Evolutionary conservation across 805 yeast genomes (phyloP).

Genomic region (Wickerhamomyces sydowiorum): DNA sequence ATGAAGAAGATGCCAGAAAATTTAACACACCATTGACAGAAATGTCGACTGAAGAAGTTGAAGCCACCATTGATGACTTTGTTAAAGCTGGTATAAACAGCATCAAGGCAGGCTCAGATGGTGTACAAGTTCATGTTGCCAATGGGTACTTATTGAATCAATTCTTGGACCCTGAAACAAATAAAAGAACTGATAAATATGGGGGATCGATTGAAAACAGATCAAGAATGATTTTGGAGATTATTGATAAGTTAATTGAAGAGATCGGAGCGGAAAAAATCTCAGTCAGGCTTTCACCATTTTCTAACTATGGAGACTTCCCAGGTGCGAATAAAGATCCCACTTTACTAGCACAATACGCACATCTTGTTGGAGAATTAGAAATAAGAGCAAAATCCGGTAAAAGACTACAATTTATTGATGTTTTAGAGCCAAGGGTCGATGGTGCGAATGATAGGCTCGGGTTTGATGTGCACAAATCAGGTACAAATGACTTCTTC

Average conservation of each 20-base stretch:
- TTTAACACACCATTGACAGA: conserved; percentile 25
- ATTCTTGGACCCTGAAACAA: conserved; percentile 42
- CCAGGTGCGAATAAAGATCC: conserved; percentile 22
- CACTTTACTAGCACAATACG: conserved; percentile 29
- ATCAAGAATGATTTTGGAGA: conserved; percentile 37
- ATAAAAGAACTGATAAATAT: conserved; percentile 44
- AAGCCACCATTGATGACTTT: conserved; percentile 32
- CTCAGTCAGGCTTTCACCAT: conserved; percentile 33
- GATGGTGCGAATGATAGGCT: background rate
- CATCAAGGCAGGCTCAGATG: conserved; percentile 38
- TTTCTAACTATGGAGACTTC: conserved; percentile 25
- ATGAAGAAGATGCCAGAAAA: conserved; percentile 24
- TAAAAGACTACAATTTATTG: conserved; percentile 34
- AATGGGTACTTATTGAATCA: conserved; percentile 58
- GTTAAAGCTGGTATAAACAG: conserved; percentile 36
- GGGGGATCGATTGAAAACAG: conserved; percentile 50
- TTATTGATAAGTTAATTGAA: conserved; percentile 12
- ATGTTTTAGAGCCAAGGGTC: conserved; percentile 39
- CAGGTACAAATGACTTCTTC: conserved; percentile 8
- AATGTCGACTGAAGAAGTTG: conserved; percentile 22
- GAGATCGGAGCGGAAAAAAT: conserved; percentile 5
- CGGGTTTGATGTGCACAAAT: background rate
- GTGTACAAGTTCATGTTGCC: conserved; percentile 62
- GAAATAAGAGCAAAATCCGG: conserved; percentile 31
- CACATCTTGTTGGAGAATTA: conserved; percentile 35